Evolutionary conservation across 163 green algal species (phyloP).

Genomic region (Scenedesmus sp.): DNA sequence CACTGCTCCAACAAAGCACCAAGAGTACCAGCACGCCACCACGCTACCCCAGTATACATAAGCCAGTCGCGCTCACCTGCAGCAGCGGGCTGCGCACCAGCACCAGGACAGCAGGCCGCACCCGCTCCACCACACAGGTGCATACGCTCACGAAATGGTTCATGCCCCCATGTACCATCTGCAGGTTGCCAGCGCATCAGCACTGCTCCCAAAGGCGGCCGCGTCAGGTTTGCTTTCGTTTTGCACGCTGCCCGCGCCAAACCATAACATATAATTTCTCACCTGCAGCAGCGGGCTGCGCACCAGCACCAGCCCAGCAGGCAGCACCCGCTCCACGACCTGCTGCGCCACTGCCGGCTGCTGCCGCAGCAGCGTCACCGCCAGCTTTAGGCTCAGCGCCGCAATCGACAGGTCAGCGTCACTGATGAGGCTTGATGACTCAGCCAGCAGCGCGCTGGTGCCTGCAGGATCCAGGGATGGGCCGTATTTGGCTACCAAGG

Average conservation of each 20-base stretch:
- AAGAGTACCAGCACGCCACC: background rate
- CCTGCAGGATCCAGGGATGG: constrained; percentile 19
- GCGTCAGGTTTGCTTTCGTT: background rate
- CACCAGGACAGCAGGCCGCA: background rate
- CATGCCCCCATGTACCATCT: background rate
- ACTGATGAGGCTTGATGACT: constrained; percentile 76
- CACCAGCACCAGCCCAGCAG: constrained; percentile 76
- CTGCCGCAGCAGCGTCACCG: constrained; percentile 63
- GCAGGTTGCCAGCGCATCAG: no score
- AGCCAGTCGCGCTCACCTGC: constrained; percentile 61
- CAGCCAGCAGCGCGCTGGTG: constrained; percentile 64
- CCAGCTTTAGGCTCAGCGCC: constrained; percentile 69
- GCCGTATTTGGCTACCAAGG: constrained; percentile 28
- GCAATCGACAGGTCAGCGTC: constrained; percentile 90
- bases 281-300: constrained; percentile 89
- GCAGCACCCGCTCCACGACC: constrained; percentile 65
- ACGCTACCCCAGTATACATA: no score
- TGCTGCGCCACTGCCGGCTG: constrained; percentile 56
- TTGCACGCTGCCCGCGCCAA: constrained; percentile 16
- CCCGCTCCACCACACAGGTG: no score
- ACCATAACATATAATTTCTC: background rate
- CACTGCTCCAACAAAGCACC: background rate
- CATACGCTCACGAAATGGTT: no score
- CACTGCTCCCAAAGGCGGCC: no score
- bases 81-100: constrained; percentile 88